These are phyloP conservation scores for Neckera pumila DNA, from an alignment of 225 moss, liverwort and hornwort genomes.

Conservation along the genomic window DNA sequence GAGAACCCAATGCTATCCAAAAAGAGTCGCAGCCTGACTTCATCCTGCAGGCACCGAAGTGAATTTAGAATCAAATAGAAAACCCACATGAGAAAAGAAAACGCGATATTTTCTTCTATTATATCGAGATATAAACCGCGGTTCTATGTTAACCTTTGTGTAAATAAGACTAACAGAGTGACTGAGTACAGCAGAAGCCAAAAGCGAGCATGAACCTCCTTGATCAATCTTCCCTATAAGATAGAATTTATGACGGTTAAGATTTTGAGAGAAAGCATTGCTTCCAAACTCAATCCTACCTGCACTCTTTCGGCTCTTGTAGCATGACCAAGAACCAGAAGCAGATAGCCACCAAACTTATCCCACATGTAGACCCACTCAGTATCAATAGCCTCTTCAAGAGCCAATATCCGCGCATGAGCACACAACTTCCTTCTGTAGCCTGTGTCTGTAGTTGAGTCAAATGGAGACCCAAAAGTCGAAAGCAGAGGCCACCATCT, in stretches of 20 bases:
- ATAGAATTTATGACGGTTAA: neutral
- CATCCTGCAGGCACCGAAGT: slow-evolving; percentile 23
- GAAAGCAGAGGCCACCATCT: slow-evolving; percentile 68
- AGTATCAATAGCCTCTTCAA: slow-evolving; percentile 99
- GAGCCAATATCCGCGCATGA: slow-evolving; percentile 86
- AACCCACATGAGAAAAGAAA: neutral
- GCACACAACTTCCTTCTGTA: slow-evolving; percentile 95
- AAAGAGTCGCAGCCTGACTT: slow-evolving; percentile 88
- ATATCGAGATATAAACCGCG: neutral
- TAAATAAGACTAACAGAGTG: neutral
- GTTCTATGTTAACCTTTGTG: neutral
- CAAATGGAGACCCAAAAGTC: slow-evolving; percentile 52
- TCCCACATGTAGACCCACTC: slow-evolving; percentile 99
- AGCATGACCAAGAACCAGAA: slow-evolving; percentile 96
- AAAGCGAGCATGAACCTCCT: neutral
- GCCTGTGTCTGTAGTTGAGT: slow-evolving; percentile 65
- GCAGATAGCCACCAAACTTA: slow-evolving; percentile 96
- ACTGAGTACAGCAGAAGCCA: neutral
- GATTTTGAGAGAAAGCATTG: neutral
- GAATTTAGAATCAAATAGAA: neutral
- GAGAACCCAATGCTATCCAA: slow-evolving; percentile 99
- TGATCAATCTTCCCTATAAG: neutral
- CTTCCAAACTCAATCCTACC: slow-evolving; percentile 25
- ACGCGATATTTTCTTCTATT: neutral
- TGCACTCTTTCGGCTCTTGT: slow-evolving; percentile 96